Evolutionary conservation across 208 protist species (phyloP), one percentile per base, ranked within the genome.

Genomic region (Angomonas ambiguus): DNA sequence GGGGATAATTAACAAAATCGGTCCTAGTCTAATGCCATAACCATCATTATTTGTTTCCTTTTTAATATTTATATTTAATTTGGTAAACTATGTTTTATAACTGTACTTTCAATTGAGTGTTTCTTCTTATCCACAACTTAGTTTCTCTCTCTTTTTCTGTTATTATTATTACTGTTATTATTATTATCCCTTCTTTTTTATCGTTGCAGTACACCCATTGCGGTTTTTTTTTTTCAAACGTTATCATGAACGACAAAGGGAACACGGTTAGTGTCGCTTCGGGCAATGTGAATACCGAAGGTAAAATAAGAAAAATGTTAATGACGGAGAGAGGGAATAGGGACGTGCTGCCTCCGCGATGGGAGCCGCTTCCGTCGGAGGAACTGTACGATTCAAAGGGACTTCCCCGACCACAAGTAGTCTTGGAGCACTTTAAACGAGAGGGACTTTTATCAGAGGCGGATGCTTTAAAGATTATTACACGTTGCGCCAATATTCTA

Each of bases 401-500:
- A 1, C 35, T 82, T 34, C 77, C 85, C 0, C 62, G 75, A 10
- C 70, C 85, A 0, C 73, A 86, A 10, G 84, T 89, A 25, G 72
- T 95, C 27, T 71, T 76, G 27, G 68, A 69, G 28, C 92, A 97
- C 68, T 94, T 97, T 53, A 51, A 38, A 32, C 69, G 68, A 16
- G 92, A 96, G 65, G 90, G 92, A 2, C 64, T 92, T 6, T 71
- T 97, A 53, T 63, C 67, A 2, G 81, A 88, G 66, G 71, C 72
- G 16, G 91, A 96, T 69, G 92, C 77, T 18, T 65, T 94, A 0
- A 68, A 83, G 18, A 84, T 97, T 25, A 77, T 95, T 33, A 82
- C 77, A 0, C 76, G 77, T 53, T 87, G 87, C 20, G 86, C 87
- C 1, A 61, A 78, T 25, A 87, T 95, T 32, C 85, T 87, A 76